phyloP scores from a whole-genome alignment of 2,329 filamentous ascomycete species.

The Cladosporium halotolerans region DNA sequence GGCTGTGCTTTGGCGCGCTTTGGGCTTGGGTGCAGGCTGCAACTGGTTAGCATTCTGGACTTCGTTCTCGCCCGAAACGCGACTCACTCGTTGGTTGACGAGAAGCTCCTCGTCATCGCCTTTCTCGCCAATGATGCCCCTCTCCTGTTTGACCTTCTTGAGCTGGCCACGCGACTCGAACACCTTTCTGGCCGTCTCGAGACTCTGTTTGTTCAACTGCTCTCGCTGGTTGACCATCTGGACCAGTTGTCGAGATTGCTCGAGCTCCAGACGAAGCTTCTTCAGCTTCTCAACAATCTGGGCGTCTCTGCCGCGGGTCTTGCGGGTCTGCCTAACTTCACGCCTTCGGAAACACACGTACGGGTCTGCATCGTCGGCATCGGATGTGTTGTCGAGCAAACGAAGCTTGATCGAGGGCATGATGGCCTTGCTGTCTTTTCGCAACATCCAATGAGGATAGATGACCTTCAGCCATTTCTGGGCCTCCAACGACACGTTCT shows the following conservation, averaged over 20 bases:
- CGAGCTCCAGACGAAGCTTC: slow-evolving; percentile 81
- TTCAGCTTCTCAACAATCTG: slow-evolving; percentile 93
- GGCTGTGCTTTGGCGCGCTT: slow-evolving; percentile 51
- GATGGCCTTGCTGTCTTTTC: slow-evolving; percentile 64
- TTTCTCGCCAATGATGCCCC: slow-evolving; percentile 76
- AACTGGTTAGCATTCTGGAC: slow-evolving; percentile 17
- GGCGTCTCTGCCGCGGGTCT: slow-evolving; percentile 87
- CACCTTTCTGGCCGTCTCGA: slow-evolving; percentile 67
- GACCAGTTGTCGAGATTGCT: slow-evolving; percentile 78
- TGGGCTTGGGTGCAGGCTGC: slow-evolving; percentile 40
- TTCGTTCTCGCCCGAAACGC: background rate
- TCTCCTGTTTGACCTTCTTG: slow-evolving; percentile 80
- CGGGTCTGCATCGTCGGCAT: slow-evolving; percentile 91
- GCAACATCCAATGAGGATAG: slow-evolving; percentile 83
- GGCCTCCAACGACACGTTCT: slow-evolving; percentile 45
- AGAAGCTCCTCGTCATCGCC: slow-evolving; percentile 83
- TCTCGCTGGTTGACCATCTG: slow-evolving; percentile 74
- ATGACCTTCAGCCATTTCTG: slow-evolving; percentile 65
- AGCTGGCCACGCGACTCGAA: slow-evolving; percentile 78
- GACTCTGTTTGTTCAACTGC: slow-evolving; percentile 66
- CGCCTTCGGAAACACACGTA: slow-evolving; percentile 97
- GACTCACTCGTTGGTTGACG: slow-evolving; percentile 80
- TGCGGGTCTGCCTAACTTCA: slow-evolving; percentile 88
- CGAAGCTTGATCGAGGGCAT: slow-evolving; percentile 68
- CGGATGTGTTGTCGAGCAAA: slow-evolving; percentile 78